phyloP scores from a whole-genome alignment of 2,329 filamentous ascomycete genomes.

The Aspergillus fructus region DNA sequence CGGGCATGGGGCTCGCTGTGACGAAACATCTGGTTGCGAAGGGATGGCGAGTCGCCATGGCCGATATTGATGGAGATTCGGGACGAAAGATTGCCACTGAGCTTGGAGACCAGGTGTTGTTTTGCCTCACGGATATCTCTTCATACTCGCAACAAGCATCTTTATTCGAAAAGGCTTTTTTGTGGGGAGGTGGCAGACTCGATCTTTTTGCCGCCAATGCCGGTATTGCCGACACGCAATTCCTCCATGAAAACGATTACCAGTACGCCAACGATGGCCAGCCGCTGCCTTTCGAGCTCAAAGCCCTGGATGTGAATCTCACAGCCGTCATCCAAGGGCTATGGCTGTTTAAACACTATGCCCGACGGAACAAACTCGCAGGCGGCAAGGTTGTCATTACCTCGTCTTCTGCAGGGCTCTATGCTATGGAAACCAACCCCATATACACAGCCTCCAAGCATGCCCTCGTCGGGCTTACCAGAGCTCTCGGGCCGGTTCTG shows the following conservation, averaged over 20 bases:
- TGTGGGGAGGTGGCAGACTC: background rate
- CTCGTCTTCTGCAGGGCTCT: background rate
- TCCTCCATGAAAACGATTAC: background rate
- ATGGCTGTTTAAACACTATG: background rate
- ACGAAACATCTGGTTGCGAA: background rate
- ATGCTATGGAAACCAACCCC: background rate
- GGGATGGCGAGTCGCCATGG: background rate
- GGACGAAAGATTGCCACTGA: background rate
- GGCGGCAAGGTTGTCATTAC: background rate
- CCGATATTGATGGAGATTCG: background rate
- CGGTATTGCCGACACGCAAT: background rate
- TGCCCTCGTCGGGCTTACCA: background rate
- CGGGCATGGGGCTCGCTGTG: background rate
- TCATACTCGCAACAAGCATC: background rate
- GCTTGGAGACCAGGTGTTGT: background rate
- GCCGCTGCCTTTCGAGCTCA: background rate
- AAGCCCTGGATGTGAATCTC: background rate
- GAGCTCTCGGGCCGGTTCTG: background rate
- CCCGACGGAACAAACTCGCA: background rate
- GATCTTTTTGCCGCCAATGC: background rate
- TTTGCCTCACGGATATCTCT: background rate
- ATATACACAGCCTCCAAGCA: background rate
- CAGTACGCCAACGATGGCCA: background rate
- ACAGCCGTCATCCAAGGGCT: background rate
- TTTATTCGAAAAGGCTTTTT: background rate